Evolutionary conservation across 176 grass and related monocot genomes (phyloP), one percentile per base, ranked within the genome.

Genomic region (Saccharum spontaneum): DNA sequence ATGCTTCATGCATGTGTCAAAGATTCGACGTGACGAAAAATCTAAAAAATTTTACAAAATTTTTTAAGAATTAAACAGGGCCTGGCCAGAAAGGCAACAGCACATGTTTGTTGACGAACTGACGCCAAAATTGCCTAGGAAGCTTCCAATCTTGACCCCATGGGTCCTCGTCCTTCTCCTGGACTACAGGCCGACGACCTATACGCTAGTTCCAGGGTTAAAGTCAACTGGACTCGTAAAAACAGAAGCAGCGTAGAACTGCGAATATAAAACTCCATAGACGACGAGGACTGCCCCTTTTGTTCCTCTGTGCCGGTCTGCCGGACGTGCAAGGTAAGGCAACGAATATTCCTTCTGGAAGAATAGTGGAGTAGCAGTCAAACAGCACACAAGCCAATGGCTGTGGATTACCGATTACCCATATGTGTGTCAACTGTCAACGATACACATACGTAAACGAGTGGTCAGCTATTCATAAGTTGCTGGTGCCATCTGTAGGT

Each of bases 291-390:
- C 34, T n/a, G 64, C 34, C 34, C 34, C 34, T 36, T 36, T 36
- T 36, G 34, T 36, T 36, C 34, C 33, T 36, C 38, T 39, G 38
- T 1, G 39, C 39, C 39, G 39, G 39, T 40, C 39, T 40, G 39
- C 39, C 50, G 50, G 50, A 36, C 81, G 69, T 84, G 75, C 11
- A 59, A 67, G 14, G 44, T 13, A 67, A 74, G 77, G 85, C 77
- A 59, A 75, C 5, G 69, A 73, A 66, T 36, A 66, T 57, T 66
- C 34, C 24, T 20, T 80, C 60, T 48, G 17, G 61, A 46, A 79
- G 39, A 13, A 17, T 34, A 14, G 71, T 81, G 48, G 34, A 8
- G 16, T 87, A 67, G 2, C 28, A 14, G 36, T 70, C 64, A 76
- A 77, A 49, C 30, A 79, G 49, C 50, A 72, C 20, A 20, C 49